Percentiles rank a stretch among this genome's conserved stretches.
Evolutionary conservation across 164 flowering plant species (phyloP).

Genomic region (Tetrastigma voinierianum): DNA sequence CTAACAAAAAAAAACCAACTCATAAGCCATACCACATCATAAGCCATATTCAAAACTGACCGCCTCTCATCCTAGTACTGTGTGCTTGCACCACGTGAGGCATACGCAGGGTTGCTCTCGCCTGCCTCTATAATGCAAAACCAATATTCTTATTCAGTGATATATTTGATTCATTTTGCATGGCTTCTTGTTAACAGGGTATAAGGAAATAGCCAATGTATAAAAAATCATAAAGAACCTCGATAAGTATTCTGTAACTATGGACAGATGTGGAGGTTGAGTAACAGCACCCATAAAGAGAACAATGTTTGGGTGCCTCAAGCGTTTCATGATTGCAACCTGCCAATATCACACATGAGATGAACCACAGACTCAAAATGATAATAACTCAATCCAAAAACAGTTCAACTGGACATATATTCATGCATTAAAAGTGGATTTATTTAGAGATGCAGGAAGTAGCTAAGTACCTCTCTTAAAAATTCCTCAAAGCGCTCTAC

Average conservation of each 20-base stretch:
- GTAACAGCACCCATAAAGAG: conserved; percentile 99
- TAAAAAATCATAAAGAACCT: conserved; percentile 40
- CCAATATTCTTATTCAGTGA: background rate
- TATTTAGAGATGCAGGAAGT: too few relatives aligned
- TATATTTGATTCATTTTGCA: background rate
- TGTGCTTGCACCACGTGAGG: conserved; percentile 84
- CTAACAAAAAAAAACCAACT: background rate
- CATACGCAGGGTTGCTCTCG: conserved; percentile 82
- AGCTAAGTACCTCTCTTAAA: conserved; percentile 68
- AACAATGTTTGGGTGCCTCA: conserved; percentile 98
- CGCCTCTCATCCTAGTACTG: conserved; percentile 84
- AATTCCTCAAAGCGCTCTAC: conserved; percentile 82
- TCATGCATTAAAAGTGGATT: too few relatives aligned
- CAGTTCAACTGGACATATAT: too few relatives aligned
- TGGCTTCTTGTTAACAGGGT: background rate
- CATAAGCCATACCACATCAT: conserved; percentile 73
- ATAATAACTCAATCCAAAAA: background rate
- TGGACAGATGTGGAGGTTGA: conserved; percentile 89
- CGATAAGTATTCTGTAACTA: conserved; percentile 94
- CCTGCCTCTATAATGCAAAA: conserved; percentile 76
- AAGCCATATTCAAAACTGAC: conserved; percentile 91
- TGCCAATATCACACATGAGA: conserved; percentile 19
- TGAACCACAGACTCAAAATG: background rate
- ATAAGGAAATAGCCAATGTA: background rate
- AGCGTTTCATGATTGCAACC: conserved; percentile 93